Evolutionary conservation across 768 basidiomycete species (phyloP), one percentile per base, ranked within the genome.

Genomic region (Neoboletus magnificus): DNA sequence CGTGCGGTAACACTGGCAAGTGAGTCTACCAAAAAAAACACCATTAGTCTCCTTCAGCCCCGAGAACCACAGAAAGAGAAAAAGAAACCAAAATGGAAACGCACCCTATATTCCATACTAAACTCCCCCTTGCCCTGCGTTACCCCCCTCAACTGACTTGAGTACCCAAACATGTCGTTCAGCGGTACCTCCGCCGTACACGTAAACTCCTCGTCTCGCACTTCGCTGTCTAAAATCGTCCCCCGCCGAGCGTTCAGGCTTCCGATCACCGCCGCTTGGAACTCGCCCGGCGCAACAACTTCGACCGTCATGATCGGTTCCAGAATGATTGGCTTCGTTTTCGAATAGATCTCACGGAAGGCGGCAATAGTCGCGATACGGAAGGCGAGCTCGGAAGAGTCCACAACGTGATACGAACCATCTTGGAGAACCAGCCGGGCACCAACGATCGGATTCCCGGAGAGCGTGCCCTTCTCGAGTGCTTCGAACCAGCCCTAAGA

Each of bases 261-360:
- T 30, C 96, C 95, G 66, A 98, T 97, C 54, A 99, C 97, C 55
- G 82, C 69, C 80, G 89, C 89, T 71, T 99, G 97, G 81, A 98
- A 99, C 68, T 99, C 97, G 13, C 83, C 79, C 3, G 97, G 97
- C 1, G 96, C 95, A 37, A 98, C 87, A 27, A 98, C 92, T 66
- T 99, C 96, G 36, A 99, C 96, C 16, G 83, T 91, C 96, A 99
- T 99, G 74, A 98, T 88, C n/a, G 96, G 96, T 69, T 99, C 96
- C 39, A 99, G 75, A 53, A 99, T 87, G 50, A 92, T 86, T 0
- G 92, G 86, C 49, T 77, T 77, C 43, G 91, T 86, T 59, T 80
- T 80, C 59, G 78, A 77, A 78, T 89, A 98, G 5, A 87, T 85
- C 65, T 98, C 96, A 50, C 91, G 83, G 81, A 98, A 95, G 1